Conservation (phyloP, 169 alveolate species). For the Eimeria acervulina region DNA sequence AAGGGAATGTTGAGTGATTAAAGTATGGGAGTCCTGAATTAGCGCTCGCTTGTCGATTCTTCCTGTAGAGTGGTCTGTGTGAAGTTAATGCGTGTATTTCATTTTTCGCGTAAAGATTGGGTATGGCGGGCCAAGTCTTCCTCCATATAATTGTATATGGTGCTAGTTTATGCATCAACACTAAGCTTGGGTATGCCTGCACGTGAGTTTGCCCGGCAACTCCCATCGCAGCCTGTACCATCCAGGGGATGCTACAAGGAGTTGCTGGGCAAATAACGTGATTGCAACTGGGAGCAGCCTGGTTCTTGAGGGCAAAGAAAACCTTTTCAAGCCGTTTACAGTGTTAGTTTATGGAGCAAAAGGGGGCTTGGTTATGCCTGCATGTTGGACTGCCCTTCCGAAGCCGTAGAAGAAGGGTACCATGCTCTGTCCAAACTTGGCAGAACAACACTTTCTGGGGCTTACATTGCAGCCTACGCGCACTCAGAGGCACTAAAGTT, state of each 20-base stretch:
- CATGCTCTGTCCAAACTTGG: too few relatives aligned
- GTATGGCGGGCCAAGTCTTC: not conserved
- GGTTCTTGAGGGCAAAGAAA: not conserved
- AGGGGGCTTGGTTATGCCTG: too few relatives aligned
- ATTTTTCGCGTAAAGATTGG: not conserved
- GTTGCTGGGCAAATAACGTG: too few relatives aligned
- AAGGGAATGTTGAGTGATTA: not conserved
- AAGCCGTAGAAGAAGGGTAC: too few relatives aligned
- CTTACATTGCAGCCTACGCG: too few relatives aligned
- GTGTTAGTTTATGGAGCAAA: too few relatives aligned
- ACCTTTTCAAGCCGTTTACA: too few relatives aligned
- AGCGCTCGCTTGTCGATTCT: not conserved
- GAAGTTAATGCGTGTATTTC: not conserved
- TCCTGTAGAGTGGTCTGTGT: not conserved
- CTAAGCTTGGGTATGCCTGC: not conserved
- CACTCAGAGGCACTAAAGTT: too few relatives aligned
- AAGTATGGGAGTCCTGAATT: not conserved
- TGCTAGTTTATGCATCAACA: not conserved
- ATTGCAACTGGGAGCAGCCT: too few relatives aligned
- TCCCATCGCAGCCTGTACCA: not conserved
- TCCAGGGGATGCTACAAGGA: too few relatives aligned
- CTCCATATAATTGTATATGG: not conserved
- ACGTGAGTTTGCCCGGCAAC: not conserved
- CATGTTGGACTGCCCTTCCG: too few relatives aligned
- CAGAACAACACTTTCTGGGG: too few relatives aligned